Evolutionary conservation across 768 basidiomycete species (phyloP).

Genomic region (Ramaria sp.): DNA sequence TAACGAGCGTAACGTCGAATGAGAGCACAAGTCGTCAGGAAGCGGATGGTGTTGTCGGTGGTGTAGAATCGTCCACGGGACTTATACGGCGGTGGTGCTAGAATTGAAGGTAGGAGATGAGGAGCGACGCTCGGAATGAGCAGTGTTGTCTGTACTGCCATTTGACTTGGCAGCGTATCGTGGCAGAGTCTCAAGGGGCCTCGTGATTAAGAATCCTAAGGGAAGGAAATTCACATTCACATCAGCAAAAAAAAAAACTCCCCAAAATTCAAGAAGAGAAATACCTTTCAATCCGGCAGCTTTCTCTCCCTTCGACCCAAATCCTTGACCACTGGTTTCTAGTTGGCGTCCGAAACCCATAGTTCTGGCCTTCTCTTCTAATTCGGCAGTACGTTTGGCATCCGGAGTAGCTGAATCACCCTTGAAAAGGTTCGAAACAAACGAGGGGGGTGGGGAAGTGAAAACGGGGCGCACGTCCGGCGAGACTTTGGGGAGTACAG

Average conservation of each 20-base stretch:
- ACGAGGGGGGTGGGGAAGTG: conserved; percentile 2
- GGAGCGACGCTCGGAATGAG: neutral
- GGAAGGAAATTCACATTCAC: too few relatives aligned
- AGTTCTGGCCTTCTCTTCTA: conserved; percentile 11
- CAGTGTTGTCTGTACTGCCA: neutral
- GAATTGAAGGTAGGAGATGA: conserved; percentile 6
- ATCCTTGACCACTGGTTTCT: conserved; percentile 47
- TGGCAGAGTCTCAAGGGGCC: conserved; percentile 51
- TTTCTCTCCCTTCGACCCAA: conserved; percentile 71
- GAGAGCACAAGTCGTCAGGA: neutral
- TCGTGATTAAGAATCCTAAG: conserved; percentile 50
- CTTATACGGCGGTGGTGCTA: conserved; percentile 3
- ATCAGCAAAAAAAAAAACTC: too few relatives aligned
- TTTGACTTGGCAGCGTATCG: conserved; percentile 38
- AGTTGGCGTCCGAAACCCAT: conserved; percentile 17
- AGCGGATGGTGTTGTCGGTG: neutral
- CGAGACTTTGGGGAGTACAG: conserved; percentile 6
- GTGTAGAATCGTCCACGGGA: neutral
- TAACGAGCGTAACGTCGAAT: neutral
- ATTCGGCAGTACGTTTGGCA: neutral
- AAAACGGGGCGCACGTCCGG: neutral
- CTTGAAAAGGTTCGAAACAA: neutral
- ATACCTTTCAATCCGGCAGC: conserved; percentile 50
- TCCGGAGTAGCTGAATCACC: neutral
- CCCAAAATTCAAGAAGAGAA: conserved; percentile 13